phyloP scores from a whole-genome alignment of 2,329 filamentous ascomycete genomes.

The Gremmenia infestans region DNA sequence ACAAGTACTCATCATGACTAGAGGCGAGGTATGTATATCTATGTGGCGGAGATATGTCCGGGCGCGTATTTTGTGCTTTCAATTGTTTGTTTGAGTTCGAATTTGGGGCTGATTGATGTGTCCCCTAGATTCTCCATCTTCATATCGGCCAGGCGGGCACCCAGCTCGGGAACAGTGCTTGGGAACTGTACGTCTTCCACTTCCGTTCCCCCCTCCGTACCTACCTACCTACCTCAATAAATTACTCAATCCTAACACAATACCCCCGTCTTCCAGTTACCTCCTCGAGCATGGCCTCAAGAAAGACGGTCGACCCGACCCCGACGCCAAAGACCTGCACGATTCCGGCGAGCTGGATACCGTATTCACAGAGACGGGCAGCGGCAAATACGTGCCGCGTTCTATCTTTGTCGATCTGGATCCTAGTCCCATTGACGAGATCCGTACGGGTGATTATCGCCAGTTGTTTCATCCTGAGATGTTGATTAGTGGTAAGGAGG shows the following conservation, averaged over 20 bases:
- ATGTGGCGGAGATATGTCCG: background rate
- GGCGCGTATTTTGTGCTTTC: background rate
- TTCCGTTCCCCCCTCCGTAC: background rate
- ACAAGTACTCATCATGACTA: conserved; percentile 19
- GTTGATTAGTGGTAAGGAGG: conserved; percentile 63
- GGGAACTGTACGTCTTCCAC: conserved; percentile 55
- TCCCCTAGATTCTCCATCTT: conserved; percentile 56
- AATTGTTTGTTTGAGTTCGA: background rate
- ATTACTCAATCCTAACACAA: conserved; percentile 2
- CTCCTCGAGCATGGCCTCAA: conserved; percentile 61
- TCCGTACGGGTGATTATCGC: conserved; percentile 57
- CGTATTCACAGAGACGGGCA: conserved; percentile 61
- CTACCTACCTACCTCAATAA: background rate
- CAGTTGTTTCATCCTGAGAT: conserved; percentile 62
- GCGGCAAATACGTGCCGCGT: conserved; percentile 62
- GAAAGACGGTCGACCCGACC: conserved; percentile 53
- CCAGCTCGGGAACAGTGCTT: conserved; percentile 64
- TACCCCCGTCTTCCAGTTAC: conserved; percentile 41
- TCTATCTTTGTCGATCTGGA: conserved; percentile 65
- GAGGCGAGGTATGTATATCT: conserved; percentile 24
- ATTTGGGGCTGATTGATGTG: conserved; percentile 1
- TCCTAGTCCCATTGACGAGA: conserved; percentile 63
- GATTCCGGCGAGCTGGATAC: conserved; percentile 57
- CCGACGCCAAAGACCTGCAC: conserved; percentile 46
- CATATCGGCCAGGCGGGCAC: conserved; percentile 65